A percentile compares a stretch with the other conserved stretches of the same genome.
These are phyloP conservation scores for Orbilia blumenaviensis DNA, from an alignment of 2,329 filamentous ascomycete species.

Conservation along the genomic window DNA sequence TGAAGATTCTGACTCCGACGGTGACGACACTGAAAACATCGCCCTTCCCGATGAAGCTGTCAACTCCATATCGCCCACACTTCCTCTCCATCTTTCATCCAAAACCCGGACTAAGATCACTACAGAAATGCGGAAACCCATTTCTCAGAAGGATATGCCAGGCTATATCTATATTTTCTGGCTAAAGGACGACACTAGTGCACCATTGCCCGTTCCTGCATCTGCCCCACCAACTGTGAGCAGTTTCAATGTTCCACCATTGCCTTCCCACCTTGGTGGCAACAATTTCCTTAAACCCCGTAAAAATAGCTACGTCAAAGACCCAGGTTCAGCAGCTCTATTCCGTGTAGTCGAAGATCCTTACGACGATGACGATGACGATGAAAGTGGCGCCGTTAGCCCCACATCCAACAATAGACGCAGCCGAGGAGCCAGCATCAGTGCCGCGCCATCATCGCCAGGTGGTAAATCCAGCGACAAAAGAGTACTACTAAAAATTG, in stretches of 20 bases:
- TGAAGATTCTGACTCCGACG: constrained; percentile 28
- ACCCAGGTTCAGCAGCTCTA: constrained; percentile 53
- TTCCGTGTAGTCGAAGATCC: constrained; percentile 57
- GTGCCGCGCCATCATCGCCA: constrained; percentile 61
- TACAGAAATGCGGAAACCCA: constrained; percentile 77
- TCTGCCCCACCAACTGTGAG: constrained; percentile 57
- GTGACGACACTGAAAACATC: constrained; percentile 24
- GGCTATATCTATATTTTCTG: constrained; percentile 99
- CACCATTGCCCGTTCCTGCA: constrained; percentile 67
- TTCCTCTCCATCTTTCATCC: constrained; percentile 43
- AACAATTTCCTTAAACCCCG: constrained; percentile 58
- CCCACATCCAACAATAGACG: constrained; percentile 59
- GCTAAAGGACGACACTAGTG: constrained; percentile 77
- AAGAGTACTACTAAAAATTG: constrained; percentile 71
- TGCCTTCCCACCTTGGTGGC: constrained; percentile 13
- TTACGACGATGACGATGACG: constrained; percentile 55
- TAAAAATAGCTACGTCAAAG: constrained; percentile 60
- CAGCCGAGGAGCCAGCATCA: constrained; percentile 27
- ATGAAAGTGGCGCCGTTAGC: constrained; percentile 45
- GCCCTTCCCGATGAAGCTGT: constrained; percentile 21
- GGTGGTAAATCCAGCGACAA: constrained; percentile 66
- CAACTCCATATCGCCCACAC: constrained; percentile 11
- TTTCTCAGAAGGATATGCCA: constrained; percentile 77
- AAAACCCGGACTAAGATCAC: constrained; percentile 66
- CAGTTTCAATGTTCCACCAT: constrained; percentile 66